These are phyloP conservation scores for Claviceps humidiphila DNA, from an alignment of 2,329 filamentous ascomycete genomes.

Conservation along the genomic window DNA sequence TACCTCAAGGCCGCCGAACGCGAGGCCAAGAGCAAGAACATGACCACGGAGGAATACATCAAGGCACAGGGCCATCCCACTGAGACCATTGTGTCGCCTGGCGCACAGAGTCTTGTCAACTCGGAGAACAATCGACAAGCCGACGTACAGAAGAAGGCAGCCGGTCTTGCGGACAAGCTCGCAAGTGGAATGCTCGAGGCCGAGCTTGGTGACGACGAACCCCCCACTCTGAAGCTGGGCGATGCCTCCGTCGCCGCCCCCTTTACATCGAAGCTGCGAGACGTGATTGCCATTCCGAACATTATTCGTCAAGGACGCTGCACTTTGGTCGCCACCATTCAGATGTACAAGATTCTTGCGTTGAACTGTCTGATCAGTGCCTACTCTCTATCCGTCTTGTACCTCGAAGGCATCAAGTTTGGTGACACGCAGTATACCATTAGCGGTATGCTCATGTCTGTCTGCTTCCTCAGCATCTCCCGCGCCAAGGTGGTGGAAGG, in stretches of 20 bases:
- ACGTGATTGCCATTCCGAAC: constrained; percentile 93
- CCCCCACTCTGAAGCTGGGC: constrained; percentile 89
- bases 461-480: constrained; percentile 98
- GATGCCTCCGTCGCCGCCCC: constrained; percentile 95
- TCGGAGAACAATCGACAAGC: constrained; percentile 29
- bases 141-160: constrained; percentile 58
- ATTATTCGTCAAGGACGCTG: constrained; percentile 96
- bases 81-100: constrained; percentile 54
- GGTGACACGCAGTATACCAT: constrained; percentile 97
- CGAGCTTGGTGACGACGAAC: constrained; percentile 78
- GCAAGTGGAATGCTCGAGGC: constrained; percentile 79
- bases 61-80: constrained; percentile 38
- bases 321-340: constrained; percentile 93
- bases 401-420: constrained; percentile 98
- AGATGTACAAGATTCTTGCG: constrained; percentile 99
- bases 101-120: constrained; percentile 39
- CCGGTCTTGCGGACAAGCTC: constrained; percentile 73
- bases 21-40: constrained; percentile 68
- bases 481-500: constrained; percentile 90
- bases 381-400: constrained; percentile 91
- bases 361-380: constrained; percentile 96
- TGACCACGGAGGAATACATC: constrained; percentile 45
- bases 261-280: constrained; percentile 94
- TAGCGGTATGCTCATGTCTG: constrained; percentile 98
- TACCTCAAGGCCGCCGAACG: constrained; percentile 84